Evolutionary conservation across 139 green algal species (phyloP).

Genomic region (Tetraselmis chui): DNA sequence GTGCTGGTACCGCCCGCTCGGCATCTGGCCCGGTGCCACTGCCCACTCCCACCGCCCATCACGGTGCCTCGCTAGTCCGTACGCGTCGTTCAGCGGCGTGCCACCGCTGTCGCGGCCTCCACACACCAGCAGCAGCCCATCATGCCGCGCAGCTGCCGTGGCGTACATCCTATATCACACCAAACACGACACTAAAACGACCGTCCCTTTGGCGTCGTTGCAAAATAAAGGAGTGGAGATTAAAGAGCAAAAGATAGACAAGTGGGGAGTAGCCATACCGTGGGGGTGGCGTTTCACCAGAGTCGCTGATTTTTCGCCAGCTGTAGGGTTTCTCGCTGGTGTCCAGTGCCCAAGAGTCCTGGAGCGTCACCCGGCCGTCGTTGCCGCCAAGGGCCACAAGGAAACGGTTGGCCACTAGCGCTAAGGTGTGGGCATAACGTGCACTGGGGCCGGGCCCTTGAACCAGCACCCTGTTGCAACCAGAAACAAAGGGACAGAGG

Average conservation of each 20-base stretch:
- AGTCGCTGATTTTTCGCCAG: conserved; percentile 85
- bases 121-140: conserved; percentile 93
- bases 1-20: conserved; percentile 90
- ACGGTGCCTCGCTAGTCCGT: conserved; percentile 90
- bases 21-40: conserved; percentile 86
- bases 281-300: conserved; percentile 67
- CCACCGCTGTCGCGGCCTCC: conserved; percentile 79
- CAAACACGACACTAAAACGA: background rate
- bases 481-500: too few relatives aligned
- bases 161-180: conserved; percentile 89
- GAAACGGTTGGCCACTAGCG: conserved; percentile 94
- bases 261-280: conserved; percentile 30
- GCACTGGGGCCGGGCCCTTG: conserved; percentile 81
- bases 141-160: conserved; percentile 77
- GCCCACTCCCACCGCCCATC: conserved; percentile 99
- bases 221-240: background rate
- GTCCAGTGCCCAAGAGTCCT: conserved; percentile 93
- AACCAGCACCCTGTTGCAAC: conserved; percentile 87
- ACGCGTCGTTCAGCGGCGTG: conserved; percentile 82
- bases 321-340: conserved; percentile 98
- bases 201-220: background rate
- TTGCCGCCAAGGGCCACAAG: conserved; percentile 95
- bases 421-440: conserved; percentile 92
- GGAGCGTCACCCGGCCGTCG: conserved; percentile 83
- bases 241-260: background rate